phyloP scores from a whole-genome alignment of 2,329 filamentous ascomycete genomes.

The Ophiostoma sp. region DNA sequence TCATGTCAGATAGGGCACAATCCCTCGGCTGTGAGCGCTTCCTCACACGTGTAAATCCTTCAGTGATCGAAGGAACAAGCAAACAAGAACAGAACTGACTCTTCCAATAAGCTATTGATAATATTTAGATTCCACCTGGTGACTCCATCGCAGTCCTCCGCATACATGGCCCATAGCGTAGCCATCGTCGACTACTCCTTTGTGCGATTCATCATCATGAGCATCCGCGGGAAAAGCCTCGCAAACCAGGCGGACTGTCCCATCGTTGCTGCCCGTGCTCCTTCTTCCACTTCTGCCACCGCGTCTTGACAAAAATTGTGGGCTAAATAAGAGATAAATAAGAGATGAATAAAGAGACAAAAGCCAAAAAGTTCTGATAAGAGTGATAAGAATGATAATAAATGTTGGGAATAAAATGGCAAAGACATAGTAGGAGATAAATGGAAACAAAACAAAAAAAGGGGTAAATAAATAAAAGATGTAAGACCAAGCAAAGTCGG shows the following conservation, averaged over 20 bases:
- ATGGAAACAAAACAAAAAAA: neutral
- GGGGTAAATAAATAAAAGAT: neutral
- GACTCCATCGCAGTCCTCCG: no score
- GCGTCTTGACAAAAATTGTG: no score
- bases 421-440: neutral
- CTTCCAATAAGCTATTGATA: neutral
- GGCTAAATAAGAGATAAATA: neutral
- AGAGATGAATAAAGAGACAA: conserved; percentile 1
- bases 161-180: neutral
- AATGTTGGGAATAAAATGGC: conserved; percentile 1
- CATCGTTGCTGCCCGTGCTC: neutral
- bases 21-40: neutral
- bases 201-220: neutral
- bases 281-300: neutral
- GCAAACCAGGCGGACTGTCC: neutral
- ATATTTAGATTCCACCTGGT: neutral
- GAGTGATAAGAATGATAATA: neutral
- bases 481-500: neutral
- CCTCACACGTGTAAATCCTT: neutral
- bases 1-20: neutral
- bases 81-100: neutral
- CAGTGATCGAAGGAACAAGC: neutral
- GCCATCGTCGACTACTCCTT: neutral
- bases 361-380: neutral
- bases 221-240: neutral